These are phyloP conservation scores for Pulveroboletus sp. DNA, from an alignment of 768 basidiomycete species.

Conservation along the genomic window DNA sequence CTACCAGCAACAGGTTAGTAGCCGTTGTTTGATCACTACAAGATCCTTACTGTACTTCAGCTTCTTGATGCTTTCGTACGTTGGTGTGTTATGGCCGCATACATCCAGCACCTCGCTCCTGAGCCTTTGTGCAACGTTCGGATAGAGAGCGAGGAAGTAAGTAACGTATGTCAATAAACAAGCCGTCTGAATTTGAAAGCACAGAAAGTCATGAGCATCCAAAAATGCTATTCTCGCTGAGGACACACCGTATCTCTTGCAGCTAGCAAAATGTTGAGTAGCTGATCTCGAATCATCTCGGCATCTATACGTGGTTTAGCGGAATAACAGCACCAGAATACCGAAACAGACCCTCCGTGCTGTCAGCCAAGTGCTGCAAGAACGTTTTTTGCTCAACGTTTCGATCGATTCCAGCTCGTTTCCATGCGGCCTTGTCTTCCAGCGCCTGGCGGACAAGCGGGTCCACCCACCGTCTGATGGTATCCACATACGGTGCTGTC, in stretches of 20 bases:
- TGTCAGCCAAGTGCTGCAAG: conserved; percentile 61
- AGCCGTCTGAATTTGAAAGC: conserved; percentile 46
- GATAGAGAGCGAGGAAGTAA: conserved; percentile 66
- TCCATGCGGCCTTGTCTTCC: conserved; percentile 37
- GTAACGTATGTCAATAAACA: conserved; percentile 63
- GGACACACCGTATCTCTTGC: conserved; percentile 67
- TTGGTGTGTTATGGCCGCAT: conserved; percentile 49
- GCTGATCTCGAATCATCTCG: conserved; percentile 66
- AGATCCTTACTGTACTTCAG: conserved; percentile 58
- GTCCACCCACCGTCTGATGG: conserved; percentile 46
- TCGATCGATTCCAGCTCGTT: conserved; percentile 36
- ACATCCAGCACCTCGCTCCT: conserved; percentile 57
- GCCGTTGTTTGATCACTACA: background rate
- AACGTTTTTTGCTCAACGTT: conserved; percentile 54
- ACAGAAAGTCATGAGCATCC: background rate
- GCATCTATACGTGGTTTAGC: conserved; percentile 41
- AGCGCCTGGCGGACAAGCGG: conserved; percentile 56
- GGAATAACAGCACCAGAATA: background rate
- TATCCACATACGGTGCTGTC: conserved; percentile 30
- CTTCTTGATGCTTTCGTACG: conserved; percentile 50
- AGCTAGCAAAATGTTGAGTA: conserved; percentile 73
- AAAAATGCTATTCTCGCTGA: background rate
- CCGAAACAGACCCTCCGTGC: conserved; percentile 49
- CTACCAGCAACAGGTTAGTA: conserved; percentile 29
- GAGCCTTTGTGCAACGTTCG: conserved; percentile 47